phyloP scores from a whole-genome alignment of 306 rosid genomes.

The Nissolia schottii region DNA sequence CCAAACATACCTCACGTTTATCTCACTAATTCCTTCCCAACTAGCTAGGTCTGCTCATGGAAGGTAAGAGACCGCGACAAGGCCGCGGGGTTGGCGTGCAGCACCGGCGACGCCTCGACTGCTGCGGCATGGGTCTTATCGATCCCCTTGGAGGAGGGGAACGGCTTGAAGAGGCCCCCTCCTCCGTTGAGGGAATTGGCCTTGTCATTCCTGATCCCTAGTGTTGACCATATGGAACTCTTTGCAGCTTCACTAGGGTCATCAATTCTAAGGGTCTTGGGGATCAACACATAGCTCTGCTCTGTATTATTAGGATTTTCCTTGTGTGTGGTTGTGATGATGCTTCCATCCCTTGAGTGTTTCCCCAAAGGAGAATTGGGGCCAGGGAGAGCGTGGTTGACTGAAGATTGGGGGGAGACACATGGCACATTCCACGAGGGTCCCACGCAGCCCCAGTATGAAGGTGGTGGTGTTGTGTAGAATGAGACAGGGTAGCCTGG shows the following conservation, averaged over 20 bases:
- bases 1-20: too few relatives aligned
- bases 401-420: conserved; percentile 39
- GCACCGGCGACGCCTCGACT: conserved; percentile 45
- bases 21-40: conserved; percentile 6
- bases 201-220: conserved; percentile 61
- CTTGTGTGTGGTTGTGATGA: conserved; percentile 27
- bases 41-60: conserved; percentile 52
- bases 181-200: conserved; percentile 44
- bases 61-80: conserved; percentile 66
- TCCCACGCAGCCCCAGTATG: conserved; percentile 62
- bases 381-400: conserved; percentile 24
- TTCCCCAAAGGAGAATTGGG: conserved; percentile 59
- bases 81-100: conserved; percentile 93
- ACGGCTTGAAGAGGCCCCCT: conserved; percentile 53
- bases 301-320: conserved; percentile 37
- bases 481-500: conserved; percentile 66
- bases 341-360: conserved; percentile 69
- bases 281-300: conserved; percentile 40
- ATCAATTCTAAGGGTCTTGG: conserved; percentile 67
- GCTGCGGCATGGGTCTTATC: conserved; percentile 31
- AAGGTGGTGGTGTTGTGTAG: conserved; percentile 46
- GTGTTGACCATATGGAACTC: conserved; percentile 68
- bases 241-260: conserved; percentile 69
- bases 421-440: conserved; percentile 53
- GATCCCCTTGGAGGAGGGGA: conserved; percentile 51